These are phyloP conservation scores for Ambrosia trifida DNA, from an alignment of 129 eudicot genomes.

Conservation along the genomic window DNA sequence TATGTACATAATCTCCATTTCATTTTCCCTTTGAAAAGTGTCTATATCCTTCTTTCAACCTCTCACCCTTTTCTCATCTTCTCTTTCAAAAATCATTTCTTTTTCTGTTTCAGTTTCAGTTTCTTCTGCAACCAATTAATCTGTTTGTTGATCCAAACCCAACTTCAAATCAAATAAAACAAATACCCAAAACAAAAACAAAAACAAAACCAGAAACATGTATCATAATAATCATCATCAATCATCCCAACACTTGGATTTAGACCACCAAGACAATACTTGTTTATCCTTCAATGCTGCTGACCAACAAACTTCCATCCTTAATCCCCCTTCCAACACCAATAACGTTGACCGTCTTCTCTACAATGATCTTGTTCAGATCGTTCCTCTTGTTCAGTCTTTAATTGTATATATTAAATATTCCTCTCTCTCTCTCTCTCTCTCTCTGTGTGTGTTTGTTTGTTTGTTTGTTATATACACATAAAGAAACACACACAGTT, in stretches of 20 bases:
- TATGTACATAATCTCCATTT: neutral
- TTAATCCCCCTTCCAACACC: constrained; percentile 35
- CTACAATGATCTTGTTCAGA: constrained; percentile 69
- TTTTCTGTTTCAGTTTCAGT: constrained; percentile 10
- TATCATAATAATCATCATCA: constrained; percentile 60
- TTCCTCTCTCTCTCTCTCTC: neutral
- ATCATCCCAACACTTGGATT: constrained; percentile 61
- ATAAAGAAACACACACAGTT: neutral
- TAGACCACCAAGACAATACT: constrained; percentile 52
- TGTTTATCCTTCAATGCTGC: constrained; percentile 44
- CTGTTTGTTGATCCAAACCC: constrained; percentile 18
- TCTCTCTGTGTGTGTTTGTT: neutral
- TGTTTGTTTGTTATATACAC: neutral
- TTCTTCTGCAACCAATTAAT: neutral
- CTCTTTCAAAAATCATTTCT: constrained; percentile 11
- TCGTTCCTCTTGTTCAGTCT: constrained; percentile 94
- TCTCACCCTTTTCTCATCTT: neutral
- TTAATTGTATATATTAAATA: constrained; percentile 50
- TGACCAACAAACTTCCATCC: constrained; percentile 58
- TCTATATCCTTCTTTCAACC: constrained; percentile 23
- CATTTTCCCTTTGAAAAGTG: constrained; percentile 26
- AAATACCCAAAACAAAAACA: neutral
- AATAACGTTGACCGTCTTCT: constrained; percentile 71
- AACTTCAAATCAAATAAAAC: constrained; percentile 5
- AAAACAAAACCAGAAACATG: constrained; percentile 22